phyloP scores from a whole-genome alignment of 2,329 filamentous ascomycete genomes.

The Colletotrichum liriopes region DNA sequence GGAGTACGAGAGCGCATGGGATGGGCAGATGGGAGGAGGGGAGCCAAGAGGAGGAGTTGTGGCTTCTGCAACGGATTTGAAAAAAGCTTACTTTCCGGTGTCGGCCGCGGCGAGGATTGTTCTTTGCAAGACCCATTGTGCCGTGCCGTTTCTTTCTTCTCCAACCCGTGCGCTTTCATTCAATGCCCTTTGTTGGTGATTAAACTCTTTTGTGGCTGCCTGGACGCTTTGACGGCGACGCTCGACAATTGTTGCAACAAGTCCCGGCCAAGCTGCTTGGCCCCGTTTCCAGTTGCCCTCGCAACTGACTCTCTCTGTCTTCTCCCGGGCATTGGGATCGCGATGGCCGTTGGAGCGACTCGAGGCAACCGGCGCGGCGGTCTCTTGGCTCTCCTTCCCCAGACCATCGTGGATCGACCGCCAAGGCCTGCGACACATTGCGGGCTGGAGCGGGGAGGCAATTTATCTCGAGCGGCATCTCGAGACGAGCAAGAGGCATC shows the following conservation, averaged over 20 bases:
- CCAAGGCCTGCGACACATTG: background rate
- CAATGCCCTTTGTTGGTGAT: background rate
- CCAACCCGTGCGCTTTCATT: background rate
- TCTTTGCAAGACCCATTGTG: background rate
- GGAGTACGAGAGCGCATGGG: background rate
- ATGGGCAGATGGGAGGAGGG: background rate
- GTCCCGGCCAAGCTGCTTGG: slow-evolving; percentile 1
- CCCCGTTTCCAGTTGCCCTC: slow-evolving; percentile 7
- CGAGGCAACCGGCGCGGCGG: background rate
- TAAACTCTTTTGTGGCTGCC: no score
- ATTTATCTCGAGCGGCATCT: slow-evolving; percentile 39
- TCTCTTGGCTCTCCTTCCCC: background rate
- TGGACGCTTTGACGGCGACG: background rate
- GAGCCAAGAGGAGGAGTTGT: slow-evolving; percentile 29
- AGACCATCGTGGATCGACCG: background rate
- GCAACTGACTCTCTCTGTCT: background rate
- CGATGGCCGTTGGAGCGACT: background rate
- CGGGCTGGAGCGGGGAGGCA: slow-evolving; percentile 1
- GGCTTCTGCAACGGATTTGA: slow-evolving; percentile 17
- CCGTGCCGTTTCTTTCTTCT: background rate
- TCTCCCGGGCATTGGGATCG: background rate
- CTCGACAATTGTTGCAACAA: background rate
- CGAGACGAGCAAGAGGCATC: slow-evolving; percentile 9
- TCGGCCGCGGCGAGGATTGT: background rate
- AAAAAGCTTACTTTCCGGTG: slow-evolving; percentile 9